A percentile compares a stretch with the other conserved stretches of the same genome.
phyloP scores from a whole-genome alignment of 1,284 basidiomycete species.

The Pisolithus thermaeus region DNA sequence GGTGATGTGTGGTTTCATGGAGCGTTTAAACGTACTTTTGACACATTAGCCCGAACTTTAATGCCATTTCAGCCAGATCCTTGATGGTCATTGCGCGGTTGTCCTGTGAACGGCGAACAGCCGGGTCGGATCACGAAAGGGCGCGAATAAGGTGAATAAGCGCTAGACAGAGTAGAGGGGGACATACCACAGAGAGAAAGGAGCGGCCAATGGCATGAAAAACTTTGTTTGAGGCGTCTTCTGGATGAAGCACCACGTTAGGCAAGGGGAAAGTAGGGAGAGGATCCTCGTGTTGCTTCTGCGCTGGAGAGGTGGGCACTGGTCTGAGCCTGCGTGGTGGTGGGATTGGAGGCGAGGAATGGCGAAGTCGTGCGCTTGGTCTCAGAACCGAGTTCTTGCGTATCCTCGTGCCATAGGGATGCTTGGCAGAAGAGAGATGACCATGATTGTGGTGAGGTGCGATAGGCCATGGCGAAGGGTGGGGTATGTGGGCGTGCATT shows the following conservation, averaged over 20 bases:
- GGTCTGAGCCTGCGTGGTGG: slow-evolving; percentile 35
- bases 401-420: slow-evolving; percentile 49
- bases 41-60: slow-evolving; percentile 58
- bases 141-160: slow-evolving; percentile 11
- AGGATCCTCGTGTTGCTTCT: slow-evolving; percentile 13
- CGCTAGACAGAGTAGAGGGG: slow-evolving; percentile 5
- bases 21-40: slow-evolving; percentile 53
- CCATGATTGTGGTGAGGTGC: slow-evolving; percentile 7
- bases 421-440: slow-evolving; percentile 13
- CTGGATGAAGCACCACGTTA: slow-evolving; percentile 60
- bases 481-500: slow-evolving; percentile 30
- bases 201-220: slow-evolving; percentile 65
- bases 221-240: slow-evolving; percentile 64
- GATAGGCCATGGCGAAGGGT: slow-evolving; percentile 3
- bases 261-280: slow-evolving; percentile 48
- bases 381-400: slow-evolving; percentile 48
- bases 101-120: slow-evolving; percentile 36
- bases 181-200: slow-evolving; percentile 64
- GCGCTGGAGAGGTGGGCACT: slow-evolving; percentile 18
- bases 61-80: slow-evolving; percentile 66
- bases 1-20: slow-evolving; percentile 4
- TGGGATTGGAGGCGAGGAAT: slow-evolving; percentile 30
- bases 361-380: slow-evolving; percentile 44
- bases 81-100: slow-evolving; percentile 81
- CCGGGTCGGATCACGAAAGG: not conserved